phyloP scores from a whole-genome alignment of 495 filamentous ascomycete species.

The Apiosordaria backusii region DNA sequence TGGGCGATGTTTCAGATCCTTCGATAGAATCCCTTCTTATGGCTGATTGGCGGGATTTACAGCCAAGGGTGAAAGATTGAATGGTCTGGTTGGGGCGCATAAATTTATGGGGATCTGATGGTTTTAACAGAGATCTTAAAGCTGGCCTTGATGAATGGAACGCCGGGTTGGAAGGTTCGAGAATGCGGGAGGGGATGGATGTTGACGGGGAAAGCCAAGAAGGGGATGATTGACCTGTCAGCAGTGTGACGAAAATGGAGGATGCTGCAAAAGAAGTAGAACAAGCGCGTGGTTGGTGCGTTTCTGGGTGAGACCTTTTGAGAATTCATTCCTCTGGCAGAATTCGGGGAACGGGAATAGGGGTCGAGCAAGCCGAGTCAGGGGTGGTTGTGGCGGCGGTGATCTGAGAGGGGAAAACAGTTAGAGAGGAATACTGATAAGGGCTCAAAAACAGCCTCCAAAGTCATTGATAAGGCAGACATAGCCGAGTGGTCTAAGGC shows the following conservation, averaged over 20 bases:
- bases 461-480: too few species aligned
- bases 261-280: background rate
- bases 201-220: background rate
- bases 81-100: background rate
- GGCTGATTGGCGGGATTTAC: background rate
- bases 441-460: too few species aligned
- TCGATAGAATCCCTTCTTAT: slow-evolving; percentile 13
- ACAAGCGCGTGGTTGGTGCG: background rate
- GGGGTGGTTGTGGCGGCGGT: background rate
- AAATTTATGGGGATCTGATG: background rate
- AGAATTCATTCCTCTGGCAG: background rate
- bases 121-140: background rate
- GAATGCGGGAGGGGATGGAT: background rate
- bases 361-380: background rate
- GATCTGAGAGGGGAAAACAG: too few species aligned
- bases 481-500: too few species aligned
- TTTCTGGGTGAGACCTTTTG: too few species aligned
- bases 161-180: background rate
- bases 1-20: slow-evolving; percentile 24
- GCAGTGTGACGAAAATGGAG: background rate
- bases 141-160: too few species aligned
- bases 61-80: background rate
- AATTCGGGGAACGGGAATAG: background rate
- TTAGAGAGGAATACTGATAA: too few species aligned
- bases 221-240: slow-evolving; percentile 11